Percentiles rank a stretch among this genome's conserved stretches.
Evolutionary conservation across 495 filamentous ascomycete species (phyloP).

Genomic region (Penicillium steckii): DNA sequence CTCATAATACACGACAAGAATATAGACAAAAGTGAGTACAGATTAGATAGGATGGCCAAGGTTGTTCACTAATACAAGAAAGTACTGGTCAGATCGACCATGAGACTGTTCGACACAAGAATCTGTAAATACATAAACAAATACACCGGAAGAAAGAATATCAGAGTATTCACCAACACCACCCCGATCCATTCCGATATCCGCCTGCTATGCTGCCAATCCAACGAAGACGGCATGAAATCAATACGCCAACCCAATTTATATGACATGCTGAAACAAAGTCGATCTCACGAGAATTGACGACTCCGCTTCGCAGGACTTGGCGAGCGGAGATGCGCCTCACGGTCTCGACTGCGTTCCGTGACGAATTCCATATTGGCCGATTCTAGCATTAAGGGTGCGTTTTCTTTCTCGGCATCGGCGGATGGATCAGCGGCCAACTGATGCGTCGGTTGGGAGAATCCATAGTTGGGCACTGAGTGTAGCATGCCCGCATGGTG

Average conservation of each 20-base stretch:
- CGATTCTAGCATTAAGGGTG: constrained; percentile 35
- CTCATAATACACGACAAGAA: no score
- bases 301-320: constrained; percentile 39
- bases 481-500: constrained; percentile 25
- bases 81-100: no score
- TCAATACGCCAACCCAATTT: constrained; percentile 18
- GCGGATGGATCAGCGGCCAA: not conserved
- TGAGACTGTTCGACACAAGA: no score
- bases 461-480: constrained; percentile 25
- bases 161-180: constrained; percentile 6
- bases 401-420: constrained; percentile 27
- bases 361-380: constrained; percentile 32
- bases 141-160: not conserved
- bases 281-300: constrained; percentile 21
- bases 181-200: constrained; percentile 5
- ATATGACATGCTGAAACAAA: not conserved
- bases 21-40: no score
- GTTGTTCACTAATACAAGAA: no score
- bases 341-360: constrained; percentile 37
- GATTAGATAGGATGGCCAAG: no score
- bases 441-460: constrained; percentile 22
- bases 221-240: constrained; percentile 5
- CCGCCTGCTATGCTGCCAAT: constrained; percentile 7
- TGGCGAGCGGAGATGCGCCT: constrained; percentile 35
- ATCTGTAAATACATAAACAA: not conserved